Evolutionary conservation across 805 yeast species (phyloP).

Genomic region (Teunomyces barrocoloradensis): DNA sequence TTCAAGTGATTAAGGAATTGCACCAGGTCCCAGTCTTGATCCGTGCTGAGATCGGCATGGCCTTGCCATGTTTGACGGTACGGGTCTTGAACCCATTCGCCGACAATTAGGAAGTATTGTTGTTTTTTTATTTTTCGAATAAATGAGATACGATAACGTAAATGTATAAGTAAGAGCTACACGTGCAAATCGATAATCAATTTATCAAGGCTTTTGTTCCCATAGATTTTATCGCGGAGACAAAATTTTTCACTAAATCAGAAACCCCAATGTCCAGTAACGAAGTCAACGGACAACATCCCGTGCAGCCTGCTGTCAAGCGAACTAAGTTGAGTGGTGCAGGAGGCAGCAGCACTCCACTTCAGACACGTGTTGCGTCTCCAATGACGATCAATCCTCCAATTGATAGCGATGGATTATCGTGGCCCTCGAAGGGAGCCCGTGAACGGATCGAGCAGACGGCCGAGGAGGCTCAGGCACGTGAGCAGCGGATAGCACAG

Average conservation of each 20-base stretch:
- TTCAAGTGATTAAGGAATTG: constrained; percentile 82
- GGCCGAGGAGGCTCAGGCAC: constrained; percentile 57
- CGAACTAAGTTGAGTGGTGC: constrained; percentile 6
- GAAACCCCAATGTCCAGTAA: background rate
- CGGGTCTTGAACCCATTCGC: constrained; percentile 86
- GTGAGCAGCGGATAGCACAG: constrained; percentile 75
- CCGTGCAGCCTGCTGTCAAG: constrained; percentile 1
- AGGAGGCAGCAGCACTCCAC: constrained; percentile 34
- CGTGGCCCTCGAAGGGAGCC: constrained; percentile 93
- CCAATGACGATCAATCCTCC: constrained; percentile 85
- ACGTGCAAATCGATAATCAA: too few relatives aligned
- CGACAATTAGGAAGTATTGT: constrained; percentile 7
- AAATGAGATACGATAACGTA: constrained; percentile 3
- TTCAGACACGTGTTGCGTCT: constrained; percentile 73
- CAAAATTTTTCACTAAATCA: background rate
- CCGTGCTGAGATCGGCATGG: constrained; percentile 92
- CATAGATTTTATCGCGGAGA: background rate
- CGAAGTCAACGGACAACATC: constrained; percentile 1
- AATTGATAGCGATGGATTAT: constrained; percentile 83
- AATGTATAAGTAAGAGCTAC: too few relatives aligned
- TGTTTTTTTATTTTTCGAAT: constrained; percentile 2
- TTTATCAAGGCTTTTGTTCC: too few relatives aligned
- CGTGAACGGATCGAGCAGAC: constrained; percentile 68
- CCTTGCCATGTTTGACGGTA: constrained; percentile 91
- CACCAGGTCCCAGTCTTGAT: constrained; percentile 79